Evolutionary conservation across 2,329 filamentous ascomycete species (phyloP), one percentile per base, ranked within the genome.

Genomic region (Penicillium sclerotiorum): DNA sequence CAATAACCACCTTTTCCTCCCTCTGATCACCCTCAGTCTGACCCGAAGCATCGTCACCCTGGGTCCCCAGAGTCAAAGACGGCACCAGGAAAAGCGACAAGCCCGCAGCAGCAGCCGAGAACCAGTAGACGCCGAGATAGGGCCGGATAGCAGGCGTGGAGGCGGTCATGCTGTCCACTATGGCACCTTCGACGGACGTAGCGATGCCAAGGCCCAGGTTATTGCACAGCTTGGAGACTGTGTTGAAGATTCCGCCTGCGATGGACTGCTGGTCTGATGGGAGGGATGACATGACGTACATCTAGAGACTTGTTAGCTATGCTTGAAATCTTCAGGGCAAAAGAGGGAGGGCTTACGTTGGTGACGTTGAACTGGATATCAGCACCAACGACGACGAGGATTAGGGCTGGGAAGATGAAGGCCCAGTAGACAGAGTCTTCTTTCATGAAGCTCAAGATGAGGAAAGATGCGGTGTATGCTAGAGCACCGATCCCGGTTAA

Each of bases 361-460:
- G 82, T 80, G 18, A 88, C 85, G 52, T 87, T 87, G 66, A 88
- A 88, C 50, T 88, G 81, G 27, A 89, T 80, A 61, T 88, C 86
- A 0, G 84, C 84, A 1, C 86, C 86, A 4, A 86, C 72, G 1
- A 88, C 85, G 18, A 80, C 78, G 21, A 88, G 66, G 13, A 84
- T 67, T 32, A 87, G 67, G 0, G 78, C 78, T 0, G 85, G 83
- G 62, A 88, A 88, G 5, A 80, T 76, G 52, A 86, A 83, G 0
- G 79, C 79, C 85, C 85, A 89, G 64, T 88, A 88, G 15, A 73
- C 77, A 47, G 77, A 78, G 8, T 79, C 73, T 1, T 76, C 63
- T 32, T 73, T 69, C 59, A 86, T 82, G 41, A 87, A 76, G 0
- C 81, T 79, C 28, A 84, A 73, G 5, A 89, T 73, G 0, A 83